Evolutionary conservation across 352 stramenopile species (phyloP), one percentile per base, ranked within the genome.

Genomic region (Globisporangium sylvaticum): DNA sequence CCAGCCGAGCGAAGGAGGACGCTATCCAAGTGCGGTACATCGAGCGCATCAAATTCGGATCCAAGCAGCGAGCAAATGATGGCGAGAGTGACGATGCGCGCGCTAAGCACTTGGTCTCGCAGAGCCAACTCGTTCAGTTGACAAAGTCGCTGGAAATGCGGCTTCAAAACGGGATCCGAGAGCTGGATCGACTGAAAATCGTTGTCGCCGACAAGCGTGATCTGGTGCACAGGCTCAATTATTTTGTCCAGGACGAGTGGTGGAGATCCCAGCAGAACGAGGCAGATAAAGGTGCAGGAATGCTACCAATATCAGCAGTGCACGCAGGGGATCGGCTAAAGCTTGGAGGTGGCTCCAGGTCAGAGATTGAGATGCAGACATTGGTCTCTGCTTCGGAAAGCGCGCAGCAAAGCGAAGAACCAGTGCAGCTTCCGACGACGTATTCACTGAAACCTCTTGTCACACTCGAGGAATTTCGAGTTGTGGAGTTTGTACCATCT

Each of bases 21-120:
- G 1, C 25, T 39, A 48, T 60, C 0, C 7, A 62, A 48, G 76
- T 85, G 39, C 67, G 68, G 27, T 88, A 75, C 52, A 90, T 92
- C 60, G 80, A 92, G 62, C 84, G 80, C n/a, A 84, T 84, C 62
- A 81, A 79, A 46, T 48, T 75, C 34, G 65, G 74, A n/a, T 74
- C 66, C 8, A 75, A 63, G 24, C 25, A 66, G 4, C 27, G 68
- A 31, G 12, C 34, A 14, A 65, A 73, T 8, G 10, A 58, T 39
- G 62, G 65, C 5, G 34, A 24, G 15, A 25, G 59, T 67, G 67
- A n/a, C 12, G 62, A 42, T 8, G 27, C 37, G 24, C 24, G 52
- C 20, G 15, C 29, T 24, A 68, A 66, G 3, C 52, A 57, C 0
- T 61, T 65, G 31, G 63, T 64, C 27, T 67, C 66, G 15, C 68